Evolutionary conservation across 331 rosid genomes (phyloP), one percentile per base, ranked within the genome.

Genomic region (Saraca asoca): DNA sequence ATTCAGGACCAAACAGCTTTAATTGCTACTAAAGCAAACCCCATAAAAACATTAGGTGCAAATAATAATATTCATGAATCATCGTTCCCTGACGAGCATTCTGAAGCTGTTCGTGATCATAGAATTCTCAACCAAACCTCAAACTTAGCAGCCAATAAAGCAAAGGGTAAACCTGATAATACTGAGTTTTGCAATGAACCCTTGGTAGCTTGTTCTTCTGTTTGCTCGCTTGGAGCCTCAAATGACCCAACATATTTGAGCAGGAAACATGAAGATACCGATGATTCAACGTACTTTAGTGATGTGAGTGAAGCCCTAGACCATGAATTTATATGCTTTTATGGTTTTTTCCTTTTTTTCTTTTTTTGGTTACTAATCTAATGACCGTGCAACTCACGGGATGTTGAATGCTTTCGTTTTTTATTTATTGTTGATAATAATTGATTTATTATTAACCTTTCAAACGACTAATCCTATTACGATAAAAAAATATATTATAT

Each of bases 171-270:
- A 60, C 64, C 67, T 58, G 18, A 61, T 10, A 24, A 24, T 3
- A n/a, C 11, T 56, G 11, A 51, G 0, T 7, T 31, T 5, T 63
- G 62, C 13, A 13, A 41, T 49, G 75, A 66, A 49, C 67, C 62
- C 12, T 39, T 68, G 15, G 53, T 52, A 13, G 24, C 68, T 15
- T 78, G 82, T 43, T 51, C 85, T 59, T 80, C 81, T 51, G 70
- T 63, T 38, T 73, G 81, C 62, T 85, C 88, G 0, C 72, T 80
- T 71, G 88, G 70, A 77, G 85, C 85, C 60, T 83, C 91, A 10
- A 82, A 80, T 34, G 58, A 75, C 33, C 78, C 79, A 61, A 51
- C 52, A 10, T 20, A 52, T 57, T 9, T 58, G 54, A 45, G 51
- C 19, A 62, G 44, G 70, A 58, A 68, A 43, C 59, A 61, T 50